Percentiles rank a stretch among this genome's conserved stretches.
Evolutionary conservation across 352 stramenopile species (phyloP).

Genomic region (Phytophthora hybrid): DNA sequence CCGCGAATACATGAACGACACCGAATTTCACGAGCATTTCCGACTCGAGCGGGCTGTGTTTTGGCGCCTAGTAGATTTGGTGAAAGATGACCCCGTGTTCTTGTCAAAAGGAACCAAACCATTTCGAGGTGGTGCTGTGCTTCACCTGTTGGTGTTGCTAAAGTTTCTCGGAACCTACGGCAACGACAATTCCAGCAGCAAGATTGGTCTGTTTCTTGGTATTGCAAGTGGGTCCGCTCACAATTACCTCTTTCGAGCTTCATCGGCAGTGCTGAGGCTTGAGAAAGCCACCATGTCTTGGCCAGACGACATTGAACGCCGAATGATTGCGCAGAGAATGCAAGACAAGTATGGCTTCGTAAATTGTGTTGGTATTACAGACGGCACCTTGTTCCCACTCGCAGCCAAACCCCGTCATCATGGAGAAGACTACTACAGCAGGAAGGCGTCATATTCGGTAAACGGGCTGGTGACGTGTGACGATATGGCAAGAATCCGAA

Average conservation of each 20-base stretch:
- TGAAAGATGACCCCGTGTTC: constrained; percentile 21
- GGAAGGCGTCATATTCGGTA: constrained; percentile 30
- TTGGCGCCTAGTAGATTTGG: constrained; percentile 6
- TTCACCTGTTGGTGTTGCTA: constrained; percentile 37
- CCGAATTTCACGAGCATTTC: constrained; percentile 26
- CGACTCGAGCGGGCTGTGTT: constrained; percentile 11
- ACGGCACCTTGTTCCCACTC: constrained; percentile 38
- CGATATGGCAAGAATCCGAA: constrained; percentile 24
- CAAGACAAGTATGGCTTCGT: constrained; percentile 30
- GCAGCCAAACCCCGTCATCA: constrained; percentile 26
- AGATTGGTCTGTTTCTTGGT: constrained; percentile 35
- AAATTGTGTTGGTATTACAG: constrained; percentile 34
- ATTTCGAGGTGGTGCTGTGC: constrained; percentile 28
- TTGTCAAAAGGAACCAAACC: constrained; percentile 7
- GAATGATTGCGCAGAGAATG: constrained; percentile 17
- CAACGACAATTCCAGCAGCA: constrained; percentile 29
- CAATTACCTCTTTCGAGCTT: constrained; percentile 33
- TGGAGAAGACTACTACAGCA: constrained; percentile 36
- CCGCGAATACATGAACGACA: constrained; percentile 13
- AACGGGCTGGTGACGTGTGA: constrained; percentile 32
- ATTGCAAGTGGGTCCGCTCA: constrained; percentile 26
- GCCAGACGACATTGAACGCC: constrained; percentile 14
- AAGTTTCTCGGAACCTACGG: constrained; percentile 38
- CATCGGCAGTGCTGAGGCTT: constrained; percentile 3
- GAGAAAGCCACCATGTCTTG: constrained; percentile 6